Evolutionary conservation across 192 early-diverging fungal genomes (phyloP).

Genomic region (Coemansia aciculifera): DNA sequence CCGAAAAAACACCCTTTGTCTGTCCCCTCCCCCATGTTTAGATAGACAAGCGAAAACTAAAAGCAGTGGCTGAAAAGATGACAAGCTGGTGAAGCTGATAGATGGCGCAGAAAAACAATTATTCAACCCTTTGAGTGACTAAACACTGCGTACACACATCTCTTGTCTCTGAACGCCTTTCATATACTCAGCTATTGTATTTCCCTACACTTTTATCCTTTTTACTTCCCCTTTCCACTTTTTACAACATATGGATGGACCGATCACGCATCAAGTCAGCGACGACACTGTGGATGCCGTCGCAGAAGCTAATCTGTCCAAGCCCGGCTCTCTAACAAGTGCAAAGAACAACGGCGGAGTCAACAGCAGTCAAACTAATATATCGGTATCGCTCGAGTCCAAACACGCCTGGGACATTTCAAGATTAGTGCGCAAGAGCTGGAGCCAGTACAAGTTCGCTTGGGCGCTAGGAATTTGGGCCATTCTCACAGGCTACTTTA

Average conservation of each 20-base stretch:
- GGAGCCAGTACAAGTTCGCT: constrained; percentile 18
- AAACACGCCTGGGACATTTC: neutral
- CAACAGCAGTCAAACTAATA: neutral
- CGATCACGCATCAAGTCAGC: neutral
- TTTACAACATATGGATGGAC: constrained; percentile 3
- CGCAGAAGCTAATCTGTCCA: neutral
- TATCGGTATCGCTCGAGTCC: neutral
- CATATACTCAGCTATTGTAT: neutral
- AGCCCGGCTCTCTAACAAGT: neutral
- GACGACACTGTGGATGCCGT: neutral
- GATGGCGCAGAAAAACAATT: neutral
- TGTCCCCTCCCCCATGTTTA: neutral
- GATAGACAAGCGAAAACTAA: neutral
- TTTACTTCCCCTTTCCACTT: neutral
- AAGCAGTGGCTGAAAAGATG: constrained; percentile 7
- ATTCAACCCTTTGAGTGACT: neutral
- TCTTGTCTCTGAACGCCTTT: neutral
- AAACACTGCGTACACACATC: neutral
- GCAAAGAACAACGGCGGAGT: neutral
- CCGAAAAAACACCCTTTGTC: neutral
- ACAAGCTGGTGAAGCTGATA: neutral
- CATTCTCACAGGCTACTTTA: constrained; percentile 61
- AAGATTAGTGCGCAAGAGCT: constrained; percentile 10
- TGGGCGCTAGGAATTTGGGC: constrained; percentile 57
- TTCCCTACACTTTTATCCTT: neutral